Evolutionary conservation across 192 early-diverging fungal species (phyloP), one percentile per base, ranked within the genome.

Genomic region (Jimgerdemannia flammicorona): DNA sequence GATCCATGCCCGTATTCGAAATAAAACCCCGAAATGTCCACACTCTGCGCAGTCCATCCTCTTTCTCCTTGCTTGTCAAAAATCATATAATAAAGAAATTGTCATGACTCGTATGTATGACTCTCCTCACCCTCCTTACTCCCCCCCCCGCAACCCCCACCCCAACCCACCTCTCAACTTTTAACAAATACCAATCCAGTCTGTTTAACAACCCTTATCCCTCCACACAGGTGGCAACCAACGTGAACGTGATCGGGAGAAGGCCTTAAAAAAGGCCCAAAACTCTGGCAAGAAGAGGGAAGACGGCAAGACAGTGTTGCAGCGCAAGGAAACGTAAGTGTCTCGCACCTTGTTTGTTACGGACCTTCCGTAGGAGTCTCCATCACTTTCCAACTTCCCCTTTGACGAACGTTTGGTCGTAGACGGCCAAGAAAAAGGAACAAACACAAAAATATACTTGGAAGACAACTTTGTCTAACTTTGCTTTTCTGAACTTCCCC

Each of bases 161-260:
- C 29, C 29, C 29, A 29, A 29, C 29, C 29, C 29, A 29, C 29
- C 29, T 29, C 29, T 29, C 29, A 29, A 29, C 29, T 29, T 29
- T 29, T 29, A 29, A 29, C 29, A 29, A 29, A 29, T 29, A 29
- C 29, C 29, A 29, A 29, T 1, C 29, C 29, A 29, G 29, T 29
- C 29, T 29, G 29, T 29, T 29, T 29, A 29, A 29, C 29, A 29
- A 29, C 29, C 29, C 29, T 29, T 29, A 29, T 29, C 29, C 29
- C 29, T 29, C 29, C 29, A 29, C 49, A 14, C 59, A 87, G 85
- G 85, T 79, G 85, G 85, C 40, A 87, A 87, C 70, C 85, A 87
- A 73, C 79, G 85, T 75, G 85, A 87, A 70, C 79, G 81, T 42
- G 84, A 81, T 77, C 85, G 85, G 42, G 64, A 72, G 65, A 87